Conservation (phyloP, 257 asterid genomes). For the Solanum piurae region DNA sequence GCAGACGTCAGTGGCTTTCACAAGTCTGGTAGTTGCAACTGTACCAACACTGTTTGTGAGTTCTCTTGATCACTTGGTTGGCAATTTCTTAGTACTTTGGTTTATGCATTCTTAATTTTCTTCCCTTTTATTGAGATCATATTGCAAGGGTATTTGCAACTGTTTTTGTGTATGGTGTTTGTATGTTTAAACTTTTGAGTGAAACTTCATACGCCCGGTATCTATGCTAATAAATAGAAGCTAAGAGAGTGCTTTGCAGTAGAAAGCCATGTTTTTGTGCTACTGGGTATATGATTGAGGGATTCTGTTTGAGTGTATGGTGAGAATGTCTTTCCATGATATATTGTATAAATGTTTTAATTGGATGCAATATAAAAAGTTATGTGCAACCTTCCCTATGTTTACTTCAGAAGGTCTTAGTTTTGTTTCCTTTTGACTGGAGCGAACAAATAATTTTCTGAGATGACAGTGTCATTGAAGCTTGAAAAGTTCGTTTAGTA, state of each 20-base stretch:
- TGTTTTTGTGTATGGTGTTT: background rate
- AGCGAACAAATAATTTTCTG: background rate
- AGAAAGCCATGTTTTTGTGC: background rate
- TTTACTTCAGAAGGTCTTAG: background rate
- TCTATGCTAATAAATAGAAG: background rate
- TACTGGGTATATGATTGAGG: background rate
- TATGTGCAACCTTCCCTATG: background rate
- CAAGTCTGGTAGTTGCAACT: slow-evolving; percentile 63
- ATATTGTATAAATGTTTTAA: background rate
- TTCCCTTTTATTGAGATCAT: background rate
- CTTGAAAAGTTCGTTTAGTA: background rate
- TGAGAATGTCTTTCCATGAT: background rate
- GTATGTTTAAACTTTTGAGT: background rate
- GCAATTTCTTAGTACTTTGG: background rate
- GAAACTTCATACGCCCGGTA: background rate
- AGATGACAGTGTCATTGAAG: background rate
- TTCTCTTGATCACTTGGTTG: background rate
- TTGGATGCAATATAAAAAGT: background rate
- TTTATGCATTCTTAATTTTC: background rate
- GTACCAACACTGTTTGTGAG: slow-evolving; percentile 76
- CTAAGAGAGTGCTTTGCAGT: background rate
- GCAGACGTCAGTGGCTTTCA: slow-evolving; percentile 61
- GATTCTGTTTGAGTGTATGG: background rate
- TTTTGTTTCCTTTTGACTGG: background rate
- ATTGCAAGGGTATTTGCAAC: background rate